Conservation (phyloP, 1,139 yeast species). For the Geotrichum klebahnii region DNA sequence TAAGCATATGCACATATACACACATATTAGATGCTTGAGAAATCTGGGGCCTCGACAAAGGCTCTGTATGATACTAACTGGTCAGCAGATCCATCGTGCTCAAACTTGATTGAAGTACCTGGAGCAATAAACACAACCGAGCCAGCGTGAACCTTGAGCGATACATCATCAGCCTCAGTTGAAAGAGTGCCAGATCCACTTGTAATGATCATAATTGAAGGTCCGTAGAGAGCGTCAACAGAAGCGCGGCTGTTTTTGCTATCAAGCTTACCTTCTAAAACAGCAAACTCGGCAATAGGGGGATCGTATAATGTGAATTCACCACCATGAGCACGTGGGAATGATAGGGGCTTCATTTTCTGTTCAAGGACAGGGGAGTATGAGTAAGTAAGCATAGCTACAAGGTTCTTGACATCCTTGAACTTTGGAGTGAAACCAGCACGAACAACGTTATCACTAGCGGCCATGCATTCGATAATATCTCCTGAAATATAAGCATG, state of each 20-base stretch:
- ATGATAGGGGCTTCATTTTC: constrained; percentile 70
- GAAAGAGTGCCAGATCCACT: constrained; percentile 67
- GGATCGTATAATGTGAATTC: constrained; percentile 74
- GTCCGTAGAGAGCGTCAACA: constrained; percentile 69
- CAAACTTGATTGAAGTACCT: constrained; percentile 57
- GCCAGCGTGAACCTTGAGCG: constrained; percentile 53
- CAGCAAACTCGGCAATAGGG: constrained; percentile 94
- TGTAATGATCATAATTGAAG: constrained; percentile 81
- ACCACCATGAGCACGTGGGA: constrained; percentile 63
- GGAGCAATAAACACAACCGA: constrained; percentile 84
- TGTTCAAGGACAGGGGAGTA: constrained; percentile 89
- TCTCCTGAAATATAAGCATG: constrained; percentile 97
- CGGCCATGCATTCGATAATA: constrained; percentile 98
- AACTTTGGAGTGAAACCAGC: constrained; percentile 98
- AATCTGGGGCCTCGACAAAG: constrained; percentile 24
- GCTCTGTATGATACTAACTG: constrained; percentile 31
- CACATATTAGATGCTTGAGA: no score
- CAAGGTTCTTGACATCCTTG: constrained; percentile 87
- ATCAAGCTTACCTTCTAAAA: constrained; percentile 64
- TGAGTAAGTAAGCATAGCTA: constrained; percentile 83
- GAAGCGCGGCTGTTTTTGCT: constrained; percentile 46
- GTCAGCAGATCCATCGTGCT: constrained; percentile 37
- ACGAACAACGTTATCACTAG: constrained; percentile 94
- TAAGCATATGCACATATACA: no score
- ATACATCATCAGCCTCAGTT: constrained; percentile 44